Percentiles rank a stretch among this genome's conserved stretches.
Conservation (phyloP, 345 rosid species). For the Erysimum cheiranthoides region DNA sequence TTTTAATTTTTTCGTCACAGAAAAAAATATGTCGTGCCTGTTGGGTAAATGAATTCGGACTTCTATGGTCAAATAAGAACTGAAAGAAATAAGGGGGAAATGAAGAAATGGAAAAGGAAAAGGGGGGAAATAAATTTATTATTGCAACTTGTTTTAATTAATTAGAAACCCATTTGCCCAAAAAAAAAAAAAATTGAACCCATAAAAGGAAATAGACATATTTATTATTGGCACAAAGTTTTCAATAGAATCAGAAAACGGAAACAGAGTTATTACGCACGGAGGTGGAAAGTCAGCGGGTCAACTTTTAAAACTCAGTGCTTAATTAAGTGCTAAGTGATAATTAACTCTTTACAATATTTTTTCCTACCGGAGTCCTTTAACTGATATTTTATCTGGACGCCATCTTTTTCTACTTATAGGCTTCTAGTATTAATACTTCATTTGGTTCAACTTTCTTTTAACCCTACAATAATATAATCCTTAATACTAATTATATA, state of each 20-base stretch:
- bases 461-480: neutral
- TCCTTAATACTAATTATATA: neutral
- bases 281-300: conserved; percentile 44
- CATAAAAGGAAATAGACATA: conserved; percentile 24
- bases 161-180: conserved; percentile 27
- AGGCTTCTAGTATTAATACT: conserved; percentile 21
- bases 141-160: conserved; percentile 44
- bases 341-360: conserved; percentile 28
- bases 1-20: neutral
- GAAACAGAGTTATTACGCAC: conserved; percentile 31
- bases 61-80: conserved; percentile 36
- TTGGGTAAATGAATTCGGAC: conserved; percentile 32
- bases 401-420: conserved; percentile 38
- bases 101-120: conserved; percentile 22
- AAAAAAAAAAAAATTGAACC: no score
- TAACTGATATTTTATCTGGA: conserved; percentile 31
- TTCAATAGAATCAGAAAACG: conserved; percentile 10
- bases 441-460: neutral
- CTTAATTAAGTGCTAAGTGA: conserved; percentile 35
- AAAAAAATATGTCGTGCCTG: neutral
- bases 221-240: neutral
- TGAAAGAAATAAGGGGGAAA: conserved; percentile 1
- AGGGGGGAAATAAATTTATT: conserved; percentile 1
- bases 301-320: conserved; percentile 46
- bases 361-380: conserved; percentile 1